Percentiles rank a stretch among this genome's conserved stretches.
Evolutionary conservation across 257 asterid genomes (phyloP).

Genomic region (Dorcoceras hygrometricum): DNA sequence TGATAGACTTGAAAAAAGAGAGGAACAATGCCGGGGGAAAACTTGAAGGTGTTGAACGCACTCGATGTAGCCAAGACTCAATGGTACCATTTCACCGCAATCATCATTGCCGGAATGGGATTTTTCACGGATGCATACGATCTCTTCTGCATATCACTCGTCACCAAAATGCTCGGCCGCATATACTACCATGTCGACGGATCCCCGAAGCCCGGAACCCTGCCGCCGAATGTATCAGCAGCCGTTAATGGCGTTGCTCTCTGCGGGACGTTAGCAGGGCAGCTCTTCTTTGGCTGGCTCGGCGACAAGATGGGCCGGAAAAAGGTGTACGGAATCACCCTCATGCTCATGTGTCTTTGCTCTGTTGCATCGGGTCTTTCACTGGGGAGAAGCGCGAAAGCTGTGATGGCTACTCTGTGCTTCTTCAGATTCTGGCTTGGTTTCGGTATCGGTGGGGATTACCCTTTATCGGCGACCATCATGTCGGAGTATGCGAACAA

Average conservation of each 20-base stretch:
- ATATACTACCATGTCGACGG: slow-evolving; percentile 52
- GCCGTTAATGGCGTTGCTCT: slow-evolving; percentile 64
- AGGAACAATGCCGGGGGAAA: slow-evolving; percentile 33
- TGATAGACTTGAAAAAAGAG: not conserved
- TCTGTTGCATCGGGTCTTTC: slow-evolving; percentile 59
- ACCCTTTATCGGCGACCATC: slow-evolving; percentile 69
- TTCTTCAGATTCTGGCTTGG: slow-evolving; percentile 72
- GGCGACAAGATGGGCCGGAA: slow-evolving; percentile 59
- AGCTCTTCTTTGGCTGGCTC: slow-evolving; percentile 66
- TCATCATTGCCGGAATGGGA: slow-evolving; percentile 66
- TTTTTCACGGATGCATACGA: slow-evolving; percentile 70
- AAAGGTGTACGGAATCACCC: slow-evolving; percentile 52
- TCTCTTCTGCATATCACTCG: slow-evolving; percentile 61
- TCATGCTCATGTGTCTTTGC: slow-evolving; percentile 47
- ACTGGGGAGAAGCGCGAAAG: slow-evolving; percentile 33
- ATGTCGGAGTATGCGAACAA: slow-evolving; percentile 68
- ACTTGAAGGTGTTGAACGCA: slow-evolving; percentile 44
- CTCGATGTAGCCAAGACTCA: slow-evolving; percentile 61
- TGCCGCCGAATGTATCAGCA: slow-evolving; percentile 57
- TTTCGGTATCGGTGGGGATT: slow-evolving; percentile 63
- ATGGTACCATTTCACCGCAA: slow-evolving; percentile 65
- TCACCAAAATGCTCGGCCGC: slow-evolving; percentile 64
- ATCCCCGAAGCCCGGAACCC: slow-evolving; percentile 46
- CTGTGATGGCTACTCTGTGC: slow-evolving; percentile 54
- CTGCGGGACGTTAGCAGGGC: slow-evolving; percentile 56